Conservation (phyloP, 169 alveolate genomes). For the Cryptosporidium sp. region DNA sequence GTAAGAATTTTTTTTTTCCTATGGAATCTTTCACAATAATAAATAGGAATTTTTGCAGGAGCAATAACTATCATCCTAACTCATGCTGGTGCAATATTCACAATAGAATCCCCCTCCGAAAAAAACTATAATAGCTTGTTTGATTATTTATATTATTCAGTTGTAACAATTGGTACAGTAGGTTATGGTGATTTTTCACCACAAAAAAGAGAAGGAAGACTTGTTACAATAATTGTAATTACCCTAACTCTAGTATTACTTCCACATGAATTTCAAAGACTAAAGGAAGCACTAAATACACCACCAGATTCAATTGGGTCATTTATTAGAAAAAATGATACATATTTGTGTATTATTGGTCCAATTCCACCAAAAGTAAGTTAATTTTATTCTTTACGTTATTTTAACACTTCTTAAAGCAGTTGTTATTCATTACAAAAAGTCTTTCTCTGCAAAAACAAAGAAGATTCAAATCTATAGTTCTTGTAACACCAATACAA, state of each 20-base stretch:
- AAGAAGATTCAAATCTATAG: slow-evolving; percentile 29
- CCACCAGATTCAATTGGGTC: slow-evolving; percentile 76
- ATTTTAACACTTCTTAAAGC: slow-evolving; percentile 1
- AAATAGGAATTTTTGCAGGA: slow-evolving; percentile 46
- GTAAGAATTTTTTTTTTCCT: slow-evolving; percentile 5
- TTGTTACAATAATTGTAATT: slow-evolving; percentile 71
- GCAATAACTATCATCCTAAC: slow-evolving; percentile 76
- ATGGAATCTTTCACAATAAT: background rate
- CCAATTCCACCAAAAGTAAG: slow-evolving; percentile 77
- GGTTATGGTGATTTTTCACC: slow-evolving; percentile 80
- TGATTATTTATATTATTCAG: slow-evolving; percentile 77
- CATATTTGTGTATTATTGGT: slow-evolving; percentile 75
- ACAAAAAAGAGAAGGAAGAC: slow-evolving; percentile 75
- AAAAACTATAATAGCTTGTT: slow-evolving; percentile 52
- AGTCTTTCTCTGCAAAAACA: slow-evolving; percentile 30
- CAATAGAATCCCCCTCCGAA: slow-evolving; percentile 74
- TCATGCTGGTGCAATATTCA: slow-evolving; percentile 79
- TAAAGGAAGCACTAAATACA: slow-evolving; percentile 77
- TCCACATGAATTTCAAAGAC: slow-evolving; percentile 77
- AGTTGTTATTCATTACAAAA: background rate
- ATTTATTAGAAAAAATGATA: slow-evolving; percentile 68
- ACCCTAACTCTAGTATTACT: slow-evolving; percentile 75
- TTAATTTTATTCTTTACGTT: background rate
- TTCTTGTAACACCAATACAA: slow-evolving; percentile 10
- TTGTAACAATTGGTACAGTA: slow-evolving; percentile 79